These are phyloP conservation scores for Eleusine coracana DNA, from an alignment of 176 grass and related monocot species.

Conservation along the genomic window DNA sequence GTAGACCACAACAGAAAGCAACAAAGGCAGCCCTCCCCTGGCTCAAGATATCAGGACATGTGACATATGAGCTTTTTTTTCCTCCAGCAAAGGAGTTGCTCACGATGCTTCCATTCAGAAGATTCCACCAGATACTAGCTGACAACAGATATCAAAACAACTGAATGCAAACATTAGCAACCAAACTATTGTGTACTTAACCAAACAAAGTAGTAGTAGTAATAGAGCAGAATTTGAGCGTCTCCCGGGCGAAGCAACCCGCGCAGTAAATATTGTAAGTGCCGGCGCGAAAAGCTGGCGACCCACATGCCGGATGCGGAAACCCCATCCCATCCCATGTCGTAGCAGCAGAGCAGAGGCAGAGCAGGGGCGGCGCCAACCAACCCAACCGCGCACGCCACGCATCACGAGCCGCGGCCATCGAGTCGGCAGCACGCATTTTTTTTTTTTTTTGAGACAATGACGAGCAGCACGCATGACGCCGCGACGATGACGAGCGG, in stretches of 20 bases:
- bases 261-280: not conserved
- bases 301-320: constrained; percentile 25
- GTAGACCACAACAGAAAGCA: not conserved
- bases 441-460: too few species aligned
- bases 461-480: not conserved
- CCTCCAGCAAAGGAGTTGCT: not conserved
- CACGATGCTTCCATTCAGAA: not conserved
- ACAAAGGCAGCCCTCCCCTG: not conserved
- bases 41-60: not conserved
- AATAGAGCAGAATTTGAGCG: not conserved
- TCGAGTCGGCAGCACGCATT: not conserved
- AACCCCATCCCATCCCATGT: not conserved
- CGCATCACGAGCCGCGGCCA: not conserved
- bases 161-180: not conserved
- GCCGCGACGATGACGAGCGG: not conserved
- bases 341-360: not conserved
- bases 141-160: not conserved
- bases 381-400: constrained; percentile 24
- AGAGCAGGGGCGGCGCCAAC: constrained; percentile 4
- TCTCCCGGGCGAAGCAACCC: too few species aligned
- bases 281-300: constrained; percentile 16
- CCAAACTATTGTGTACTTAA: not conserved
- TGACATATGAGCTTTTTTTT: not conserved
- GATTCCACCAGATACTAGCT: not conserved
- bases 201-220: too few species aligned